phyloP scores from a whole-genome alignment of 805 yeast species.

The Saturnispora hagleri region DNA sequence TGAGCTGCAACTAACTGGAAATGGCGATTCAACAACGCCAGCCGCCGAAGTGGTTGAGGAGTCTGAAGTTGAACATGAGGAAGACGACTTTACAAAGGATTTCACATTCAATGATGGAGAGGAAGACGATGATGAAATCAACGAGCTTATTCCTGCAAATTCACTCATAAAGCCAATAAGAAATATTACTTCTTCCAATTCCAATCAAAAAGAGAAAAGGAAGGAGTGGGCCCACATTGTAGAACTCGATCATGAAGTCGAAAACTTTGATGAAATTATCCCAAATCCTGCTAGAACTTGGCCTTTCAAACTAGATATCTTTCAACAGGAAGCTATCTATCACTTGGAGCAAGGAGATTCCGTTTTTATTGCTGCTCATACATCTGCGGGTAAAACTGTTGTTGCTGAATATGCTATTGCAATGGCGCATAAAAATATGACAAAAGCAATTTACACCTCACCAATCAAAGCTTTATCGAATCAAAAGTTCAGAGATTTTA shows the following conservation, averaged over 20 bases:
- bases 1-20: not conserved
- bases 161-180: conserved; percentile 21
- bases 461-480: conserved; percentile 94
- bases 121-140: conserved; percentile 19
- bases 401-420: conserved; percentile 98
- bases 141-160: conserved; percentile 22
- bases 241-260: conserved; percentile 72
- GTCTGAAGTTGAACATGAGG: conserved; percentile 1
- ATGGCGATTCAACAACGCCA: not conserved
- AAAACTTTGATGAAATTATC: conserved; percentile 77
- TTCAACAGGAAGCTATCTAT: conserved; percentile 94
- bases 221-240: conserved; percentile 89
- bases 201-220: conserved; percentile 27
- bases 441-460: conserved; percentile 92
- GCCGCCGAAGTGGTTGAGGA: conserved; percentile 5
- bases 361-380: conserved; percentile 97
- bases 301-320: conserved; percentile 92
- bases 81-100: conserved; percentile 19
- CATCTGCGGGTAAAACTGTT: conserved; percentile 97
- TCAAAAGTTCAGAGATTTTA: conserved; percentile 88
- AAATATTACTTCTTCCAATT: conserved; percentile 3
- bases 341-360: conserved; percentile 97
- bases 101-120: not conserved
- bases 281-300: conserved; percentile 90
- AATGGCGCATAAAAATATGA: conserved; percentile 92